A percentile compares a stretch with the other conserved stretches of the same genome.
Evolutionary conservation across 805 yeast genomes (phyloP).

Genomic region (Metschnikowia cerradonensis): DNA sequence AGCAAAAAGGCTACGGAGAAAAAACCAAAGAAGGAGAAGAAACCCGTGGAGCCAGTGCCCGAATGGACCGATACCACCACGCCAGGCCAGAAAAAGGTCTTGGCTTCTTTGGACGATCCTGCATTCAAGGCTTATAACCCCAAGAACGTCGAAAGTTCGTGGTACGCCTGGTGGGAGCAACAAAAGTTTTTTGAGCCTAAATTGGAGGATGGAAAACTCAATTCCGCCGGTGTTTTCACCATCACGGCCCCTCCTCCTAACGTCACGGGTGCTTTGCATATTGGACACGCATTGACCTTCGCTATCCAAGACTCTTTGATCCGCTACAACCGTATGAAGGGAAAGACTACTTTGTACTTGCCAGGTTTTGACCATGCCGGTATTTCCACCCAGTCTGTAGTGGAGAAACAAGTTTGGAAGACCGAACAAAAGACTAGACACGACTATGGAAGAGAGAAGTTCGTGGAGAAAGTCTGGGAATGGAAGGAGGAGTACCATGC

Average conservation of each 20-base stretch:
- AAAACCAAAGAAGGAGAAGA: constrained; percentile 68
- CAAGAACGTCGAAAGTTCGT: constrained; percentile 86
- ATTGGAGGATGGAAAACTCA: constrained; percentile 66
- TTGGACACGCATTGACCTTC: constrained; percentile 96
- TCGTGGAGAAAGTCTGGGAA: constrained; percentile 88
- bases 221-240: constrained; percentile 79
- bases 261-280: constrained; percentile 97
- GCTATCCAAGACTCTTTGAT: constrained; percentile 91
- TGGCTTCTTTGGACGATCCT: constrained; percentile 86
- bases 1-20: constrained; percentile 37
- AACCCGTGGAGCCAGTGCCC: constrained; percentile 69
- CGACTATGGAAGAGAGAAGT: constrained; percentile 90
- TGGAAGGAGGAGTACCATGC: constrained; percentile 95
- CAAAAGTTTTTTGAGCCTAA: constrained; percentile 88
- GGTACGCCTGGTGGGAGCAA: constrained; percentile 97
- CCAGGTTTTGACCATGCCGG: constrained; percentile 99
- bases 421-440: constrained; percentile 86
- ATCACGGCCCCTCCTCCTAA: constrained; percentile 99
- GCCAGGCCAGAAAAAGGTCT: constrained; percentile 86
- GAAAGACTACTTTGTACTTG: constrained; percentile 84
- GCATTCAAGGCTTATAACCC: constrained; percentile 94
- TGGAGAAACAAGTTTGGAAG: constrained; percentile 92
- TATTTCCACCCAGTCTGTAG: constrained; percentile 97
- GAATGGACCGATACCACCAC: constrained; percentile 79
- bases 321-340: constrained; percentile 95